phyloP scores from a whole-genome alignment of 2,329 filamentous ascomycete species.

The Fusarium ramigenum region DNA sequence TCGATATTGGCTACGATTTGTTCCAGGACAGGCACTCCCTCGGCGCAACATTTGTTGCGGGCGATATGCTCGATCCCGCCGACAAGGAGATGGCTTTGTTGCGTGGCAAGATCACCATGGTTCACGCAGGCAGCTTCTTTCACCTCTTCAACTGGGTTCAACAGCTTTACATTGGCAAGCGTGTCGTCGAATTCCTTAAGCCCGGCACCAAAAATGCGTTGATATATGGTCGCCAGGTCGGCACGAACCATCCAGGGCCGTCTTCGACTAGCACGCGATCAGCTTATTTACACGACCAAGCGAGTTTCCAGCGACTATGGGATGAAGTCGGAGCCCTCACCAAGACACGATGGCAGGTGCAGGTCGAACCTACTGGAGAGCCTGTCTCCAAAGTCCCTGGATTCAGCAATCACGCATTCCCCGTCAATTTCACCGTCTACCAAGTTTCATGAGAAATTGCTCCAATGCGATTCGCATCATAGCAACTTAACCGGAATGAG shows the following conservation, averaged over 20 bases:
- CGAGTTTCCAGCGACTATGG: conserved; percentile 64
- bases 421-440: conserved; percentile 49
- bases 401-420: conserved; percentile 40
- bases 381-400: conserved; percentile 37
- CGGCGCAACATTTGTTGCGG: conserved; percentile 58
- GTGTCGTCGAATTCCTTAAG: conserved; percentile 57
- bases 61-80: conserved; percentile 58
- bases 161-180: conserved; percentile 56
- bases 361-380: conserved; percentile 49
- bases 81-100: conserved; percentile 49
- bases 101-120: conserved; percentile 55
- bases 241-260: conserved; percentile 46
- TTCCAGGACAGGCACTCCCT: conserved; percentile 66
- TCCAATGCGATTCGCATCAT: not conserved
- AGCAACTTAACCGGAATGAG: conserved; percentile 1
- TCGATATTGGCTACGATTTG: conserved; percentile 69
- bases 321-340: conserved; percentile 61
- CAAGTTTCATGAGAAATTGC: conserved; percentile 44
- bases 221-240: conserved; percentile 63
- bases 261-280: conserved; percentile 35
- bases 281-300: conserved; percentile 58
- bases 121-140: conserved; percentile 61
- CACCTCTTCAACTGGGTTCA: conserved; percentile 60
- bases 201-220: conserved; percentile 55
- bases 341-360: conserved; percentile 59